Evolutionary conservation across 495 filamentous ascomycete genomes (phyloP), one percentile per base, ranked within the genome.

Genomic region (Penicillium paradoxum): DNA sequence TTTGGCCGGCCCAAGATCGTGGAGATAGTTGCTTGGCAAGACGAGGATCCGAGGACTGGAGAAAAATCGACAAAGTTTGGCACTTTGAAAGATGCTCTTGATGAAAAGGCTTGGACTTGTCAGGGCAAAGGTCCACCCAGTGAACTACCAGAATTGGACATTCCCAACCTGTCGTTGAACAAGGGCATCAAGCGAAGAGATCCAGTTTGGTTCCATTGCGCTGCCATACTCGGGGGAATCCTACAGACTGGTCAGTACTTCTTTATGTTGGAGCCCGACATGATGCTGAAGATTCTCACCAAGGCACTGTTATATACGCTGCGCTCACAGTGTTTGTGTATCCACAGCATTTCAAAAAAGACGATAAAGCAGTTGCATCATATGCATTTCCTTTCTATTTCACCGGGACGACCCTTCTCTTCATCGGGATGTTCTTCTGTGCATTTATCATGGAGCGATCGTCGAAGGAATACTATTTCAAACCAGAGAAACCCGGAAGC

Each of bases 131-230:
- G 15, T 27, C 7, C 25, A 9, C 29, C 30, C 0, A 39, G 5
- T 30, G 34, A 46, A 14, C 27, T 63, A 1, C 60, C 65, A 9
- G 70, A 72, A 30, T 57, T 70, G 19, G 69, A 73, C 51, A 66
- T 71, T 15, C 74, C 75, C 0, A 78, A 78, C 55, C 41, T 78
- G 5, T 76, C 75, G 0, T 63, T 78, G 62, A 78, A 77, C 29
- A 71, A 76, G 51, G 73, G 75, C 0, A 75, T 75, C 39, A 66
- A 63, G 21, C 49, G 63, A 30, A 57, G 61, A 34, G 49, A 58
- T 13, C 55, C 57, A 11, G 33, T 57, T 21, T 74, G 68, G 71
- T 75, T 71, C 34, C 65, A 67, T 38, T 59, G 56, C 47, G 66
- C 63, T 43, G 71, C 65, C 13, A 33, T 61, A 0, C 19, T 73